Conservation (phyloP, 1,284 basidiomycete genomes). For the Mycosarcoma maydis region DNA sequence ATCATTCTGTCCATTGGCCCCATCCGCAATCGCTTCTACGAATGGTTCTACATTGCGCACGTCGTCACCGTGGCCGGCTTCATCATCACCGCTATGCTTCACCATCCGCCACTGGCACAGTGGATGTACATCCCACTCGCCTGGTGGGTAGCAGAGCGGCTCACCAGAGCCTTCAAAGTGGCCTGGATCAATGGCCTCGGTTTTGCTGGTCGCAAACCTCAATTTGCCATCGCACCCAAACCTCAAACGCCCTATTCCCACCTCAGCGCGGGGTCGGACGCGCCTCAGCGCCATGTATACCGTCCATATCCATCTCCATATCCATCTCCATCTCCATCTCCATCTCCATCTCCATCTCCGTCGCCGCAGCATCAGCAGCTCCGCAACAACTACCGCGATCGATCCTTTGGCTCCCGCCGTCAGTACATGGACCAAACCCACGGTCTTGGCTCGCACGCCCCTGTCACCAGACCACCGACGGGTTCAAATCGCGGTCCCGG, state of each 20-base stretch:
- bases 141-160: slow-evolving; percentile 72
- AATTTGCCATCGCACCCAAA: slow-evolving; percentile 44
- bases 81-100: slow-evolving; percentile 61
- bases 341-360: background rate
- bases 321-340: too few relatives aligned
- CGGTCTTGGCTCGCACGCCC: background rate
- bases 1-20: slow-evolving; percentile 75
- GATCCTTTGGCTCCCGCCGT: slow-evolving; percentile 7
- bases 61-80: slow-evolving; percentile 69
- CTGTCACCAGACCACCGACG: slow-evolving; percentile 8
- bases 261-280: slow-evolving; percentile 11
- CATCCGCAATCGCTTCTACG: slow-evolving; percentile 77
- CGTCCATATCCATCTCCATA: slow-evolving; percentile 6
- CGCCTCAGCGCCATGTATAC: slow-evolving; percentile 11
- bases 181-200: slow-evolving; percentile 74
- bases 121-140: slow-evolving; percentile 64
- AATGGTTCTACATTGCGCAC: slow-evolving; percentile 79
- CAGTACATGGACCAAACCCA: slow-evolving; percentile 3
- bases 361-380: slow-evolving; percentile 2
- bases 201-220: slow-evolving; percentile 58
- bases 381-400: slow-evolving; percentile 2
- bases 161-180: slow-evolving; percentile 74
- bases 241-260: slow-evolving; percentile 20
- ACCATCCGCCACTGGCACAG: slow-evolving; percentile 72
- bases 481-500: slow-evolving; percentile 21